phyloP scores from a whole-genome alignment of 1,139 yeast species.

The Sugiyamaella paludigena region DNA sequence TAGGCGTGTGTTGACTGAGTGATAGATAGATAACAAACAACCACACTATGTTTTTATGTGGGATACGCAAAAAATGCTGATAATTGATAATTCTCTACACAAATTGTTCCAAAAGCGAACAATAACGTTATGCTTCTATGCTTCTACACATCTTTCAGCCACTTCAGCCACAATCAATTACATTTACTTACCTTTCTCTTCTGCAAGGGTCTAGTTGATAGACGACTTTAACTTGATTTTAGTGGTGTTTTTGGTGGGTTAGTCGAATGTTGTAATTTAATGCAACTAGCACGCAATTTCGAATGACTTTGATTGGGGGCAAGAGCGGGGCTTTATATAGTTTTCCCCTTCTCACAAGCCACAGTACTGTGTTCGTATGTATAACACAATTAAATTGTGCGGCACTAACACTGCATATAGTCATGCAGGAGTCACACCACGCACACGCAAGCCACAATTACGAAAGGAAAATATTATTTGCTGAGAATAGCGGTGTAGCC shows the following conservation, averaged over 20 bases:
- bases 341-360: not conserved
- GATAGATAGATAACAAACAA: not conserved
- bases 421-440: no score
- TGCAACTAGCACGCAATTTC: slow-evolving; percentile 14
- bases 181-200: slow-evolving; percentile 1
- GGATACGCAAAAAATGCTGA: no score
- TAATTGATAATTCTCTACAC: no score
- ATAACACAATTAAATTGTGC: no score
- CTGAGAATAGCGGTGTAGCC: no score
- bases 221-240: not conserved
- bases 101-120: not conserved
- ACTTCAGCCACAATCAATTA: slow-evolving; percentile 3
- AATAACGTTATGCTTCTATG: not conserved
- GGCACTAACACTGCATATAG: no score
- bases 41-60: no score
- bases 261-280: not conserved
- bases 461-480: no score
- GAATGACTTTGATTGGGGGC: slow-evolving; percentile 2
- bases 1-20: not conserved
- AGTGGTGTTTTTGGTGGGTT: not conserved
- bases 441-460: no score
- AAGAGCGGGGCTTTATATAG: slow-evolving; percentile 2
- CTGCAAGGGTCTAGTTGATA: slow-evolving; percentile 9
- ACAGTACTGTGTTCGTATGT: no score
- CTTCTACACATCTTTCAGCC: no score